Evolutionary conservation across 2,329 filamentous ascomycete genomes (phyloP), one percentile per base, ranked within the genome.

Genomic region (Capronia americana): DNA sequence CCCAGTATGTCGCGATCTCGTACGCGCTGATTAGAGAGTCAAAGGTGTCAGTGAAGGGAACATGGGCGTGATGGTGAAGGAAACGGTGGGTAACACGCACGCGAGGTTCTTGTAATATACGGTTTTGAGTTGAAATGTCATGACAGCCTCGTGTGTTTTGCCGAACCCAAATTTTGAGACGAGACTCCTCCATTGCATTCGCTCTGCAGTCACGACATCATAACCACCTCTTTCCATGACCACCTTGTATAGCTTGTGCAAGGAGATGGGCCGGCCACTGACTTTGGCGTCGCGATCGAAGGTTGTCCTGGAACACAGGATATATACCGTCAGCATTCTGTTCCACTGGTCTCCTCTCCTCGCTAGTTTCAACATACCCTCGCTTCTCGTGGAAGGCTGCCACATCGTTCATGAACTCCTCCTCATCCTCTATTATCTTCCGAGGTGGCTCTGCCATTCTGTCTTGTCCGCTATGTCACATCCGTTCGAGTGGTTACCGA

Each of bases 71-170:
- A 28, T 28, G n/a, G n/a, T 3, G 44, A 59, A 55, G 24, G 12
- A 7, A 24, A 59, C 38, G 30, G 34, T 60, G 41, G 26, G 34
- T 34, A 32, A 26, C 30, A 74, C 82, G 65, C 76, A 85, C 82
- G 90, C 90, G 53, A 97, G 85, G 74, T 94, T 92, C 78, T 92
- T 93, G 82, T 96, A 96, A 81, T 95, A 97, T 69, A 91, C 88
- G 63, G 91, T 90, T 80, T 97, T 97, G 63, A 96, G 82, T 66
- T 90, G 86, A 79, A 96, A 96, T 14, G 92, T 92, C 66, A 92
- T 88, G n/a, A 92, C 92, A 6, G 92, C 86, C 67, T 92, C 88
- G 75, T 94, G 93, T 73, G 86, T 85, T 63, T 88, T 88, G 74
- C 88, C 88, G 69, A 93, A 86, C 57, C 91, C 87, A 64, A 96